These are phyloP conservation scores for Irpex sp. DNA, from an alignment of 1,284 basidiomycete species.

Conservation along the genomic window DNA sequence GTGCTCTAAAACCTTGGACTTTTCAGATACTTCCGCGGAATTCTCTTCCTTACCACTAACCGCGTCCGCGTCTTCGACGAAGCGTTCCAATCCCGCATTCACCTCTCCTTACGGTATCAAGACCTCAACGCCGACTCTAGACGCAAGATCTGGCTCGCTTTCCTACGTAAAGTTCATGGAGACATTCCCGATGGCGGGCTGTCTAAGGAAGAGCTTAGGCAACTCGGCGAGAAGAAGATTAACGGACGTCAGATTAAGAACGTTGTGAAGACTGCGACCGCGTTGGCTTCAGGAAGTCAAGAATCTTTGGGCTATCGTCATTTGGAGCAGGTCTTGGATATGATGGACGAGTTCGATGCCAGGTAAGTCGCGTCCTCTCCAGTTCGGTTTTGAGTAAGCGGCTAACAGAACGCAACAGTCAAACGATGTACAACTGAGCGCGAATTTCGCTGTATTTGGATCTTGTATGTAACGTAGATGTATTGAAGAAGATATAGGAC, in stretches of 20 bases:
- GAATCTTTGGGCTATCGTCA: conserved; percentile 44
- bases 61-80: conserved; percentile 64
- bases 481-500: not conserved
- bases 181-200: conserved; percentile 28
- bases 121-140: conserved; percentile 49
- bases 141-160: conserved; percentile 55
- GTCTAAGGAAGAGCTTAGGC: conserved; percentile 38
- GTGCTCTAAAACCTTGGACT: not conserved
- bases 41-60: conserved; percentile 68
- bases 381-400: not conserved
- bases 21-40: conserved; percentile 57
- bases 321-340: conserved; percentile 53
- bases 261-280: conserved; percentile 56
- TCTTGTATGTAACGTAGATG: not conserved
- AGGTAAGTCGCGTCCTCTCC: conserved; percentile 33
- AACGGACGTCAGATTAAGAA: conserved; percentile 69
- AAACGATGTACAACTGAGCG: conserved; percentile 7
- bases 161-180: conserved; percentile 47
- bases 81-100: conserved; percentile 65
- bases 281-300: conserved; percentile 46
- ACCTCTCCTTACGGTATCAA: conserved; percentile 59
- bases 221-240: conserved; percentile 52
- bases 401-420: conserved; percentile 2
- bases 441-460: not conserved
- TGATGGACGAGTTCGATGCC: conserved; percentile 56